Evolutionary conservation across 2,329 filamentous ascomycete genomes (phyloP), one percentile per base, ranked within the genome.

Genomic region (Aspergillus persii): DNA sequence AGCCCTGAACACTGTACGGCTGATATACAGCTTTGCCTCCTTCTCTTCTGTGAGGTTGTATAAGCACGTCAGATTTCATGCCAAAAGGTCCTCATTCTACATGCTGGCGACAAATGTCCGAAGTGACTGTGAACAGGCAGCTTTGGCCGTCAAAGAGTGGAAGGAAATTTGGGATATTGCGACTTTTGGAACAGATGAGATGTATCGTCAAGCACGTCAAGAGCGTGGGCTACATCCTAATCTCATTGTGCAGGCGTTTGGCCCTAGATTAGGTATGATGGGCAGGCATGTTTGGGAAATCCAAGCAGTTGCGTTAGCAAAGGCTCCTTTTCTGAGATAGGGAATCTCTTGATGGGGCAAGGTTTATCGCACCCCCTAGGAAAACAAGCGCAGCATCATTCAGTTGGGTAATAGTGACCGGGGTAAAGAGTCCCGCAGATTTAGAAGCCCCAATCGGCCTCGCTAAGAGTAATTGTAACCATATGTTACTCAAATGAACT

Each of bases 1-100:
- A 33, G 59, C 63, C 0, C 79, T 73, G 74, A 57, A 74, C 12
- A 78, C 72, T 0, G 68, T 79, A 2, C 49, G 65, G 0, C 50
- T 80, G 0, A 48, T 86, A 8, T 65, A 74, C 12, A 66, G 60
- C 0, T 80, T 85, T 46, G 62, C 55, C 12, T 65, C 68, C n/a
- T 82, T 85, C 56, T 70, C 80, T 0, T 49, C 66, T 0, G 64
- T 84, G 0, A 47, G 58, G 26, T 62, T 84, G 0, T 80, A 76
- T 66, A 86, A 86, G 64, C 81, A 80, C 0, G 61, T 7, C 1
- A 66, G 7, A 1, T 63, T 59, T 2, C 80, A 85, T 58, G 66
- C 63, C 1, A 80, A 69, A 23, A 70, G 77, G 3, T 81, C 78
- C 0, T 84, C 81, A 0, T 86, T 85, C 61, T 86, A 86, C 64